Evolutionary conservation across 495 filamentous ascomycete genomes (phyloP).

Genomic region (Lentithecium fluviatile): DNA sequence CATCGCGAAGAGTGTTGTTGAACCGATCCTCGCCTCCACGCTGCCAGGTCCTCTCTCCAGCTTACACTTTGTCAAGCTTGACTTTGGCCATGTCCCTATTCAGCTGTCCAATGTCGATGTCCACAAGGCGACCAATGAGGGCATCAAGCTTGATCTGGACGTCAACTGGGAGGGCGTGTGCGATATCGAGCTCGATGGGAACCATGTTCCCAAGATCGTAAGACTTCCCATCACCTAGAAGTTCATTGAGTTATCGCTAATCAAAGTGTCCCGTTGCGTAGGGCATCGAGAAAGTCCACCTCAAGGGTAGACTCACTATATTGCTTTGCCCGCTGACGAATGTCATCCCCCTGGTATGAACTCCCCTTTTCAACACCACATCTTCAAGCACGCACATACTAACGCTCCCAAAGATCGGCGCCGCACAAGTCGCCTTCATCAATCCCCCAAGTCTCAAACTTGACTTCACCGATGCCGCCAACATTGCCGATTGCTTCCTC

Average conservation of each 20-base stretch:
- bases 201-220: slow-evolving; percentile 46
- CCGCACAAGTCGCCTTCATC: slow-evolving; percentile 48
- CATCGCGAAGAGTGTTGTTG: slow-evolving; percentile 44
- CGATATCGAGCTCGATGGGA: slow-evolving; percentile 47
- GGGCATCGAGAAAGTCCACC: slow-evolving; percentile 48
- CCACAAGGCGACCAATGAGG: slow-evolving; percentile 42
- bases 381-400: slow-evolving; percentile 5
- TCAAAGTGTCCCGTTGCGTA: slow-evolving; percentile 11
- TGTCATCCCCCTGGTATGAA: slow-evolving; percentile 44
- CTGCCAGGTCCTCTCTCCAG: slow-evolving; percentile 43
- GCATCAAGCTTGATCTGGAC: slow-evolving; percentile 50
- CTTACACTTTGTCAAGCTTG: slow-evolving; percentile 46
- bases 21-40: slow-evolving; percentile 46
- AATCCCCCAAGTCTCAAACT: slow-evolving; percentile 46
- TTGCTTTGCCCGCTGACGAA: slow-evolving; percentile 46
- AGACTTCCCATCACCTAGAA: background rate
- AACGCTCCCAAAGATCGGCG: slow-evolving; percentile 42
- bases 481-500: slow-evolving; percentile 43
- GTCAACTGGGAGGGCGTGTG: slow-evolving; percentile 46
- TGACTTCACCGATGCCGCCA: slow-evolving; percentile 46
- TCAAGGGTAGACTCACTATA: slow-evolving; percentile 45
- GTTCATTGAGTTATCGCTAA: background rate
- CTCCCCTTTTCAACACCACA: background rate
- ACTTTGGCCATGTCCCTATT: slow-evolving; percentile 44
- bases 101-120: slow-evolving; percentile 43